Base-by-base conservation (phyloP, 1,284 basidiomycete species). In the Omphalotus olearius region DNA sequence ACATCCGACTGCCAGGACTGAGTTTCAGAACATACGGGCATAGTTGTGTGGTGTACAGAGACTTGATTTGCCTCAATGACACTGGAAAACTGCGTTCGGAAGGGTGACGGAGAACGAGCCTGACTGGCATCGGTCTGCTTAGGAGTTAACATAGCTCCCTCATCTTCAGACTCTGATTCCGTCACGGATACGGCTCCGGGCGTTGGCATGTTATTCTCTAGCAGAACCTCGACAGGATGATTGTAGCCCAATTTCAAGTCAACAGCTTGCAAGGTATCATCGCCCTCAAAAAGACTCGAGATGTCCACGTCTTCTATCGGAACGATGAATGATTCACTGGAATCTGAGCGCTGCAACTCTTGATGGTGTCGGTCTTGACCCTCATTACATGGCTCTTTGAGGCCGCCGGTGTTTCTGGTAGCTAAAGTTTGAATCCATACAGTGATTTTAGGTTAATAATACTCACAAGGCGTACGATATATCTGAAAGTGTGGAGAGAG, bases 161-260 rank as follows among this genome's bases (percentile, higher is more conserved):
- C 52, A 33, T 61, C 45, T 17, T 57, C 59, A 33, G 64, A 58
- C 39, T 68, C 67, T 6, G 66, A 62, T 54, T 68, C 64, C 4
- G 64, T 66, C n/a, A 55, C 57, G 16, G 64, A 69, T 23, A 23
- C 23, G 23, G 23, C 23, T 23, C 23, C 23, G 5, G 23, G 23
- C 5, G 20, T 57, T 59, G 4, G 59, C 30, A 9, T 33, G 30
- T 9, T 23, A 23, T 33, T 13, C 54, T 55, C 45, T 16, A 37
- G 39, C 6, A 28, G 33, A 28, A 18, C 18, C 36, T 26, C 38
- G 17, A 35, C 28, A 28, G 25, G 33, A 37, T 18, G 16, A 39
- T 25, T 23, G 11, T 38, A 10, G 9, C 35, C 26, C 3, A 13
- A 5, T 25, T 3, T 18, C 18, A 25, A 7, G 7, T 40, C 33